Base-by-base conservation (phyloP, 1,284 basidiomycete genomes). In the Tylopilus orsonianus region DNA sequence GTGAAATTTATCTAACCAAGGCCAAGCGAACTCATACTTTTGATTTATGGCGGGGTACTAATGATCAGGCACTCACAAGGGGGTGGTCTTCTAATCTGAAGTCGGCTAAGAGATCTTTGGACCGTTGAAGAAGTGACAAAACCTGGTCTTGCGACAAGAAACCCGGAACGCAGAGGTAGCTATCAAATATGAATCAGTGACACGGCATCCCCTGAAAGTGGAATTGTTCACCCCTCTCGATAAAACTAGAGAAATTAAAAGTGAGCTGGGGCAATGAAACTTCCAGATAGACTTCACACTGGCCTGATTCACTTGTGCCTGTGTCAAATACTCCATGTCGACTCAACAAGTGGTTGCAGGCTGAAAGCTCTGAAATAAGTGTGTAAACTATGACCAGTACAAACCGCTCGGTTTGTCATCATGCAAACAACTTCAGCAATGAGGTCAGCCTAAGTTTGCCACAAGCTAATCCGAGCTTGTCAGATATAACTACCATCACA, bases 81-180 rank as follows among this genome's bases (percentile, higher is more conserved):
- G 96, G 95, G 67, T 98, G 96, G 26, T 80, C 78, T 16, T 83
- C 79, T 18, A 92, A 62, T 52, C 76, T 75, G 66, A 98, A 96
- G 22, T 85, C 79, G 13, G 83, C 75, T 16, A 97, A 74, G 10
- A 98, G 77, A 49, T 85, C 67, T 56, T 83, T 85, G 1, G 90
- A 79, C 35, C 89, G 85, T 8, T 62, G 65, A 4, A 96, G 73
- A 37, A 98, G 79, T 8, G 76, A 77, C 8, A 71, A 62, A 0
- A 83, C 79, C 33, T 90, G 81, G 6, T 79, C 75, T 8, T 61
- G 49, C 8, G 73, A 67, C 50, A 94, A 75, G 69, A 97, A 97
- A 14, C 68, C 68, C 0, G 85, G 87, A 20, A 98, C 64, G 47
- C 90, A 70, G 22, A 96, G 78, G 64, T 95, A 97, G 38, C 93